These are phyloP conservation scores for Lentithecium fluviatile DNA, from an alignment of 495 filamentous ascomycete genomes.

Conservation along the genomic window DNA sequence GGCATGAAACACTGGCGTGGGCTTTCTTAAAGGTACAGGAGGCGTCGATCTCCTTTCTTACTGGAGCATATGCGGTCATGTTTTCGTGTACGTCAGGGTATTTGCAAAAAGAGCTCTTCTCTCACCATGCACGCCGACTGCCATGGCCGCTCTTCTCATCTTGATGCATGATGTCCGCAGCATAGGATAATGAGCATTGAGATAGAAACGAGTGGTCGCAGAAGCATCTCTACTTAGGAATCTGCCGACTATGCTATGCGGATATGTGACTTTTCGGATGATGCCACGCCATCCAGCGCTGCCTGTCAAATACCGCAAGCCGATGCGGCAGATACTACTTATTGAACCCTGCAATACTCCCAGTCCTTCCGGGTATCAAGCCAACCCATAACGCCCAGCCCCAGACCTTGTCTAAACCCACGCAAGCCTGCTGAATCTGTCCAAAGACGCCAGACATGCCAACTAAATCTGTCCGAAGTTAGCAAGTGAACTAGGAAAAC, in stretches of 20 bases:
- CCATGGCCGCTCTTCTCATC: conserved; percentile 15
- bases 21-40: conserved; percentile 31
- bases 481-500: background rate
- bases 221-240: too few relatives aligned
- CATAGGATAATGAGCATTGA: conserved; percentile 23
- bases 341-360: too few relatives aligned
- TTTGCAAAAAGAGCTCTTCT: conserved; percentile 30
- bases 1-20: conserved; percentile 36
- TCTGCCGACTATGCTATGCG: too few relatives aligned
- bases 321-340: too few relatives aligned
- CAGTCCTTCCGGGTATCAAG: too few relatives aligned
- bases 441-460: background rate
- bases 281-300: too few relatives aligned
- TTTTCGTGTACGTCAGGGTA: conserved; percentile 39
- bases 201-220: conserved; percentile 2
- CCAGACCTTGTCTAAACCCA: too few relatives aligned
- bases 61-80: conserved; percentile 37
- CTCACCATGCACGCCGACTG: conserved; percentile 16
- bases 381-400: too few relatives aligned
- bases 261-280: too few relatives aligned
- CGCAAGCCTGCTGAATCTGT: background rate
- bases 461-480: conserved; percentile 7
- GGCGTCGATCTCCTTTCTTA: conserved; percentile 21
- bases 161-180: conserved; percentile 25
- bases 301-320: too few relatives aligned